Conservation (phyloP, 139 green algal species). For the Trebouxia sp. region DNA sequence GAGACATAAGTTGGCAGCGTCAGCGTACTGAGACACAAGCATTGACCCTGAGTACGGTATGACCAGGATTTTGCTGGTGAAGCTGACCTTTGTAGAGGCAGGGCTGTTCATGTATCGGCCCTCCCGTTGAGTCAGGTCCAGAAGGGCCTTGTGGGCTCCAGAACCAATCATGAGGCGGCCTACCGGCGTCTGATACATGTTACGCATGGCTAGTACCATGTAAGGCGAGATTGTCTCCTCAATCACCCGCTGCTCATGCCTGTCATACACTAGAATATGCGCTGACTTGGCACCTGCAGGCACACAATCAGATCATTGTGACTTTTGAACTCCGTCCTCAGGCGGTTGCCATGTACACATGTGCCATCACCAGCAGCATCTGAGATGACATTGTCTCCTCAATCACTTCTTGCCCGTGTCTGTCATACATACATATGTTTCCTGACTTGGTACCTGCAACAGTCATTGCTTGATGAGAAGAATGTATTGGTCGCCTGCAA, state of each 20-base stretch:
- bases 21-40: too few relatives aligned
- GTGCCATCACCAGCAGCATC: slow-evolving; percentile 50
- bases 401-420: slow-evolving; percentile 37
- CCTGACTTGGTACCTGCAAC: slow-evolving; percentile 19
- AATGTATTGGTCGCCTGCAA: too few relatives aligned
- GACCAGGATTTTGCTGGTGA: too few relatives aligned
- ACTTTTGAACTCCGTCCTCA: too few relatives aligned
- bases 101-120: slow-evolving; percentile 39
- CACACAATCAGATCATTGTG: neutral
- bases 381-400: slow-evolving; percentile 44
- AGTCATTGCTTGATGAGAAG: too few relatives aligned
- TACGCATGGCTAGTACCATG: slow-evolving; percentile 51
- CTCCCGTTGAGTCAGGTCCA: slow-evolving; percentile 32
- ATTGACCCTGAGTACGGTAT: too few relatives aligned
- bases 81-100: slow-evolving; percentile 34
- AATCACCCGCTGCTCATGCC: slow-evolving; percentile 39
- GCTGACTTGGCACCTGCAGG: slow-evolving; percentile 19
- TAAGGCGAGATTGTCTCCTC: slow-evolving; percentile 44
- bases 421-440: slow-evolving; percentile 54
- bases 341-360: too few relatives aligned
- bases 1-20: too few relatives aligned
- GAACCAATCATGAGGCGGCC: slow-evolving; percentile 40
- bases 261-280: slow-evolving; percentile 55
- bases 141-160: slow-evolving; percentile 28
- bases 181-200: slow-evolving; percentile 48